These are phyloP conservation scores for Hyphopichia burtonii DNA, from an alignment of 1,139 yeast genomes.

Conservation along the genomic window DNA sequence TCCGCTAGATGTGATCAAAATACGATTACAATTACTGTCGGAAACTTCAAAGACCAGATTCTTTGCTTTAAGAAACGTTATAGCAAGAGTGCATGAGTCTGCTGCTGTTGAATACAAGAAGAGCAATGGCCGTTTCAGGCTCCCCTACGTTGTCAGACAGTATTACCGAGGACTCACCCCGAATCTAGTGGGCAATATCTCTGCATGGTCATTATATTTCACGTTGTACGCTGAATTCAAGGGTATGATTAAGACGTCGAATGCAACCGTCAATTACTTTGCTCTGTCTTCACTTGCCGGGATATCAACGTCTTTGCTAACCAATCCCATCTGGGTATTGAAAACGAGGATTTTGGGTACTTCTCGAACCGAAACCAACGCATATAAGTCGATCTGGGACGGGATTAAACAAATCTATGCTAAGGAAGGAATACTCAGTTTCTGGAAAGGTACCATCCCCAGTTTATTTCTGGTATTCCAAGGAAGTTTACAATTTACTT, in stretches of 20 bases:
- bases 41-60: slow-evolving; percentile 5
- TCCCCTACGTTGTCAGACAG: slow-evolving; percentile 13
- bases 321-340: slow-evolving; percentile 92
- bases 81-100: slow-evolving; percentile 16
- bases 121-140: background rate
- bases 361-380: slow-evolving; percentile 40
- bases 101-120: slow-evolving; percentile 8
- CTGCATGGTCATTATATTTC: slow-evolving; percentile 90
- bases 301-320: slow-evolving; percentile 63
- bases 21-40: slow-evolving; percentile 61
- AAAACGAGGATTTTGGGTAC: slow-evolving; percentile 83
- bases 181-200: slow-evolving; percentile 76
- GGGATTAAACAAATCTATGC: slow-evolving; percentile 52
- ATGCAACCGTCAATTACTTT: slow-evolving; percentile 31
- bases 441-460: slow-evolving; percentile 84
- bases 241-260: slow-evolving; percentile 17
- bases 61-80: slow-evolving; percentile 13
- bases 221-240: slow-evolving; percentile 66
- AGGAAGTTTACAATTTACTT: slow-evolving; percentile 82
- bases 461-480: slow-evolving; percentile 82
- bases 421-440: slow-evolving; percentile 67
- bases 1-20: slow-evolving; percentile 83
- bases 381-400: slow-evolving; percentile 56
- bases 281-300: slow-evolving; percentile 61
- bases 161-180: slow-evolving; percentile 79